These are phyloP conservation scores for Fulvia fulva DNA, from an alignment of 2,329 filamentous ascomycete genomes.

Conservation along the genomic window DNA sequence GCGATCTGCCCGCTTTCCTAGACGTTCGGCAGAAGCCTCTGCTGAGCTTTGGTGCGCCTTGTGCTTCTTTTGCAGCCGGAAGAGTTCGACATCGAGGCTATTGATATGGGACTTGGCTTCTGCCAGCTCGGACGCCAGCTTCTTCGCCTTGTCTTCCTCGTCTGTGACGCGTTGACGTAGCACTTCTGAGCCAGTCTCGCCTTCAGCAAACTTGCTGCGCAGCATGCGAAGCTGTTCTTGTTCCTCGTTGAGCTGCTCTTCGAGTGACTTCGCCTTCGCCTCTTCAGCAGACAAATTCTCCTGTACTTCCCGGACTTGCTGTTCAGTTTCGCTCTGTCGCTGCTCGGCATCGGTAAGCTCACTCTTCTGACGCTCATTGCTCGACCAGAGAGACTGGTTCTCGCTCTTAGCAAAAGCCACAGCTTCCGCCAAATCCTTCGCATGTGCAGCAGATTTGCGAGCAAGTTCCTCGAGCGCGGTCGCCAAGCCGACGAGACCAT, in stretches of 20 bases:
- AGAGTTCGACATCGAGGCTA: conserved; percentile 71
- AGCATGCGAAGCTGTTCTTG: conserved; percentile 66
- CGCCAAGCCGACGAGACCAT: conserved; percentile 37
- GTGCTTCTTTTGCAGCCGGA: conserved; percentile 63
- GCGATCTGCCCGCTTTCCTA: conserved; percentile 66
- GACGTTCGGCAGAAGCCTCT: conserved; percentile 51
- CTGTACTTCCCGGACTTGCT: conserved; percentile 35
- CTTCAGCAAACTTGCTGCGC: conserved; percentile 70
- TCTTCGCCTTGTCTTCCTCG: conserved; percentile 67
- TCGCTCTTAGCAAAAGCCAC: conserved; percentile 46
- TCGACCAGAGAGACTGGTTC: conserved; percentile 40
- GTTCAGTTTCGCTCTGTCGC: conserved; percentile 35
- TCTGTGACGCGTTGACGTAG: conserved; percentile 71
- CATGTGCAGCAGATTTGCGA: conserved; percentile 40
- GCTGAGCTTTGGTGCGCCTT: conserved; percentile 49
- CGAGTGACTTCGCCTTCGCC: conserved; percentile 45
- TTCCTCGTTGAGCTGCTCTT: conserved; percentile 58
- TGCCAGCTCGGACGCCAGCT: conserved; percentile 66
- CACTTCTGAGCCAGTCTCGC: conserved; percentile 77
- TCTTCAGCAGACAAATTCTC: conserved; percentile 47
- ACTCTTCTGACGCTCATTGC: conserved; percentile 38
- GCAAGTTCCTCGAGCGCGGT: conserved; percentile 44
- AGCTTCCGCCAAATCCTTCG: conserved; percentile 44
- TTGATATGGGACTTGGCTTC: conserved; percentile 72
- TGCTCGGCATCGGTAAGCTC: conserved; percentile 29